These are phyloP conservation scores for Leccinum subfulvum DNA, from an alignment of 1,284 basidiomycete species.

Conservation along the genomic window DNA sequence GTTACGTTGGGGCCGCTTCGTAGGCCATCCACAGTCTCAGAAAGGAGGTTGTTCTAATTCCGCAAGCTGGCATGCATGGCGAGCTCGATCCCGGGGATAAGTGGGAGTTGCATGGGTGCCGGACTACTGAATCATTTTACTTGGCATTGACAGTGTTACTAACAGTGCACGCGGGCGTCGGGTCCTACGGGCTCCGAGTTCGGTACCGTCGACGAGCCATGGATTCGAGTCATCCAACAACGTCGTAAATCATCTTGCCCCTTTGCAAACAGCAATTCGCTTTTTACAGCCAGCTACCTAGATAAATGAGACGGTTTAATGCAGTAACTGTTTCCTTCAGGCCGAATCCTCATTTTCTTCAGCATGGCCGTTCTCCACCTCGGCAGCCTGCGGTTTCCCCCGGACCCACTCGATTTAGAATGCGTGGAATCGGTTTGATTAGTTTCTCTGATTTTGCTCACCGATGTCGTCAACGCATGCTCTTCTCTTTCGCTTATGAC, in stretches of 20 bases:
- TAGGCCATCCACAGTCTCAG: no score
- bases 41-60: no score
- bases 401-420: not conserved
- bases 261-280: not conserved
- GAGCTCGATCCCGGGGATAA: no score
- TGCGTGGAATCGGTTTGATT: not conserved
- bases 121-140: no score
- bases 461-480: not conserved
- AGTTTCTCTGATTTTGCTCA: not conserved
- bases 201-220: no score
- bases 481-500: constrained; percentile 46
- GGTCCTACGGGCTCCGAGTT: no score
- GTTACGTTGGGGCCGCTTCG: no score
- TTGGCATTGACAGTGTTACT: no score
- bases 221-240: not conserved
- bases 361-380: not conserved
- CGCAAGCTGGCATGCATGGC: no score
- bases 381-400: not conserved
- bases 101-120: no score
- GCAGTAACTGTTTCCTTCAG: not conserved
- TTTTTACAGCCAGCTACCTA: not conserved
- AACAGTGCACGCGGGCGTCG: no score
- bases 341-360: not conserved
- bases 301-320: not conserved
- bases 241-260: not conserved